Base-by-base conservation (phyloP, 2,329 filamentous ascomycete species). In the Botrytis paeoniae region DNA sequence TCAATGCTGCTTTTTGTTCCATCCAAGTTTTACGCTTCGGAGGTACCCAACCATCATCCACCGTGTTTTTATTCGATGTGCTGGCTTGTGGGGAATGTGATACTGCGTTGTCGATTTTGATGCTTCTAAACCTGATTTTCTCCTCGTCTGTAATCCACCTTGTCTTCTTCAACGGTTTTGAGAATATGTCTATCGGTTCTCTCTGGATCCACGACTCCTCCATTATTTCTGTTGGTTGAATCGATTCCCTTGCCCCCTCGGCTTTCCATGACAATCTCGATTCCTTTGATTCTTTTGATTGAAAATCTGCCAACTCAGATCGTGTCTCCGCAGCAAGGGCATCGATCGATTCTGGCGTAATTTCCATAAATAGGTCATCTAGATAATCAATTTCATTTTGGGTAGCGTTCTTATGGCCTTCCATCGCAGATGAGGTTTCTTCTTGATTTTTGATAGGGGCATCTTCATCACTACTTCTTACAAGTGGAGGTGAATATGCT, bases 1-100 rank as follows among this genome's bases (percentile, higher is more conserved):
- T 88, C 51, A 97, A 83, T 0, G 90, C 92, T 2, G 84, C 84
- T 81, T 97, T 98, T 77, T 98, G 92, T 22, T 88, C 81, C 80
- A 89, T 86, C 96, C 96, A 98, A 5, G 79, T 74, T 75, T 90
- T 87, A 6, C 79, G 81, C 73, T 82, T 75, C 29, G 75, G 73
- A 0, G 76, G 76, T 2, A 37, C 61, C 69, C 72, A 76, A 35
- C 76, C 75, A 62, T 74, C 75, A 32, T 72, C 51, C 41, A 61
- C 43, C 61, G 63, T 60, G 37, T 62, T 73, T 37, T 18, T 60
- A 25, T 20, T 68, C 35, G 51, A 32, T 72, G 70, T 60, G 70
- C 41, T 72, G 70, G 70, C 70, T 61, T 69, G 70, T 72, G 62
- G 70, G 41, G 62, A 39, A 60, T 25, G 12, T 32, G 37, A 29